phyloP scores from a whole-genome alignment of 2,329 filamentous ascomycete species.

The Pseudocercospora fijiensis region DNA sequence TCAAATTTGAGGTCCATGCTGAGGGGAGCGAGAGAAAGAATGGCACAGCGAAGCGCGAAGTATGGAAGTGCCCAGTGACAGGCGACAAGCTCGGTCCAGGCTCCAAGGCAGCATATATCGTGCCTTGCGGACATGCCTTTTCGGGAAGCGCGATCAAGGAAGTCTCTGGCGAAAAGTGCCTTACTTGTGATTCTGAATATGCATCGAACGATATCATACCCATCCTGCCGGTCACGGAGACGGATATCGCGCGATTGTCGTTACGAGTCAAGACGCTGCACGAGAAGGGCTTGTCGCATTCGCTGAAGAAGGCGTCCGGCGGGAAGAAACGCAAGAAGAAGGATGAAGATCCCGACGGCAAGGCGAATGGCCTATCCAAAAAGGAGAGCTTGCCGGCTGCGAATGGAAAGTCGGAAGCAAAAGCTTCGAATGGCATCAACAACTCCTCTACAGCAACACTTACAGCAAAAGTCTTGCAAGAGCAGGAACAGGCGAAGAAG shows the following conservation, averaged over 20 bases:
- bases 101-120: slow-evolving; percentile 80
- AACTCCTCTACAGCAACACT: slow-evolving; percentile 82
- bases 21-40: slow-evolving; percentile 42
- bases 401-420: slow-evolving; percentile 20
- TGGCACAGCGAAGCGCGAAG: slow-evolving; percentile 43
- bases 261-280: slow-evolving; percentile 67
- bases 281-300: slow-evolving; percentile 74
- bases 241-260: slow-evolving; percentile 67
- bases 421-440: slow-evolving; percentile 65
- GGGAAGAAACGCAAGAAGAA: slow-evolving; percentile 72
- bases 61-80: slow-evolving; percentile 82
- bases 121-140: slow-evolving; percentile 95
- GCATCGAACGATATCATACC: slow-evolving; percentile 74
- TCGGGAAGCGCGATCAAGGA: slow-evolving; percentile 75
- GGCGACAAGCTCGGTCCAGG: slow-evolving; percentile 78
- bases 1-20: slow-evolving; percentile 67
- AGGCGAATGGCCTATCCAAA: slow-evolving; percentile 20
- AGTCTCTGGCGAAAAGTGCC: slow-evolving; percentile 58
- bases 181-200: slow-evolving; percentile 71
- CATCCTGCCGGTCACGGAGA: slow-evolving; percentile 69
- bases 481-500: slow-evolving; percentile 82
- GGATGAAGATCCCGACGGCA: slow-evolving; percentile 42
- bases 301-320: slow-evolving; percentile 66
- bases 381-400: slow-evolving; percentile 12
- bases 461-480: slow-evolving; percentile 80